A percentile compares a stretch with the other conserved stretches of the same genome.
These are phyloP conservation scores for Cerioporus squamosus DNA, from an alignment of 1,284 basidiomycete genomes.

Conservation along the genomic window DNA sequence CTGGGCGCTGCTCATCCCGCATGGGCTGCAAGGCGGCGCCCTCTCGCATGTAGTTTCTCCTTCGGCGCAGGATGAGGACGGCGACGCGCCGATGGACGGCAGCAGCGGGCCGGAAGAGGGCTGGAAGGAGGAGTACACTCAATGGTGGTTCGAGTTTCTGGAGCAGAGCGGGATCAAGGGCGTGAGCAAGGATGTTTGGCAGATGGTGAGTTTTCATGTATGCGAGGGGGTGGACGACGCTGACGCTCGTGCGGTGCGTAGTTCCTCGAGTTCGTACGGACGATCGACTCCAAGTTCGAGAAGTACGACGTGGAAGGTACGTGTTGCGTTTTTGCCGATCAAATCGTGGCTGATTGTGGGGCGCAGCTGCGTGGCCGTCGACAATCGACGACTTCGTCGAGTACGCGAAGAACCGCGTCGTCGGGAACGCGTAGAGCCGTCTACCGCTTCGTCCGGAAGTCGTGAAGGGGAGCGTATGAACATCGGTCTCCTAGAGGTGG, in stretches of 20 bases:
- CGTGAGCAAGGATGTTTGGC: constrained; percentile 95
- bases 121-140: constrained; percentile 71
- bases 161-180: constrained; percentile 75
- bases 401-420: constrained; percentile 54
- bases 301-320: constrained; percentile 88
- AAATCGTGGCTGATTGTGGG: not conserved
- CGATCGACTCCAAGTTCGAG: constrained; percentile 80
- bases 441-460: too few relatives aligned
- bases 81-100: constrained; percentile 42
- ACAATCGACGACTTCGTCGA: constrained; percentile 89
- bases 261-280: constrained; percentile 84
- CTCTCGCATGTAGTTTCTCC: constrained; percentile 50
- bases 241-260: constrained; percentile 36
- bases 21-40: constrained; percentile 76
- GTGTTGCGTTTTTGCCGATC: constrained; percentile 22
- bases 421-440: constrained; percentile 8
- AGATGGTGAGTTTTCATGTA: constrained; percentile 60
- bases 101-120: constrained; percentile 44
- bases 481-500: too few relatives aligned
- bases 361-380: constrained; percentile 86
- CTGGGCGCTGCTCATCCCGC: constrained; percentile 85
- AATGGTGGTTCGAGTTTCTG: constrained; percentile 88
- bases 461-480: too few relatives aligned
- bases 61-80: constrained; percentile 51
- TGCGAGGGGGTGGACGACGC: not conserved